These are phyloP conservation scores for Eucommia ulmoides DNA, from an alignment of 257 asterid species.

Conservation along the genomic window DNA sequence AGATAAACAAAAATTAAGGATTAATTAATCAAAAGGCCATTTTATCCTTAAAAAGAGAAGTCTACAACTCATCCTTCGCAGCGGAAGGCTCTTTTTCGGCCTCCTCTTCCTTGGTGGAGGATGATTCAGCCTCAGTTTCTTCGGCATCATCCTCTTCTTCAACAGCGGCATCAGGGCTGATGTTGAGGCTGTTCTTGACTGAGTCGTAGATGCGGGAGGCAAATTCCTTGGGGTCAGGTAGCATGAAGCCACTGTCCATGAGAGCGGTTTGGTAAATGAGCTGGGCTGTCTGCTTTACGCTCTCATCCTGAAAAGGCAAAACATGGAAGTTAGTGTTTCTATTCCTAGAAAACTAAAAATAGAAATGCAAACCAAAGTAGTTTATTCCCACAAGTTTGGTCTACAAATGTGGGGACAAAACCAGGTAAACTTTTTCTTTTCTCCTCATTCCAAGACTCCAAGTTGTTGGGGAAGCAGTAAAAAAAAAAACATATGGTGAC, in stretches of 20 bases:
- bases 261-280: constrained; percentile 87
- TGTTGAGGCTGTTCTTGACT: constrained; percentile 53
- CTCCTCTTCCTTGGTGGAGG: constrained; percentile 26
- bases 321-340: not conserved
- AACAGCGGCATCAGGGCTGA: constrained; percentile 54
- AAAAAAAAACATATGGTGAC: too few relatives aligned
- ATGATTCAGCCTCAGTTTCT: constrained; percentile 42
- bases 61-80: constrained; percentile 68
- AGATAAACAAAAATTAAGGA: too few relatives aligned
- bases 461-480: too few relatives aligned
- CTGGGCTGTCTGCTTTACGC: constrained; percentile 59
- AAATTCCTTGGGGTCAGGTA: constrained; percentile 77
- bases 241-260: constrained; percentile 76
- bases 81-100: constrained; percentile 13
- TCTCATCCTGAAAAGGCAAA: constrained; percentile 32
- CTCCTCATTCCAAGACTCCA: too few relatives aligned
- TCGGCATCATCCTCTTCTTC: constrained; percentile 65
- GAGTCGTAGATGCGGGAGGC: constrained; percentile 61
- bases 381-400: too few relatives aligned
- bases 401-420: too few relatives aligned
- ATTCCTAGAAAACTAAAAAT: not conserved
- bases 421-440: too few relatives aligned
- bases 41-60: too few relatives aligned
- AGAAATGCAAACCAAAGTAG: not conserved
- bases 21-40: too few relatives aligned